Base-by-base conservation (phyloP, 768 basidiomycete genomes). In the Wakefieldia striispora region DNA sequence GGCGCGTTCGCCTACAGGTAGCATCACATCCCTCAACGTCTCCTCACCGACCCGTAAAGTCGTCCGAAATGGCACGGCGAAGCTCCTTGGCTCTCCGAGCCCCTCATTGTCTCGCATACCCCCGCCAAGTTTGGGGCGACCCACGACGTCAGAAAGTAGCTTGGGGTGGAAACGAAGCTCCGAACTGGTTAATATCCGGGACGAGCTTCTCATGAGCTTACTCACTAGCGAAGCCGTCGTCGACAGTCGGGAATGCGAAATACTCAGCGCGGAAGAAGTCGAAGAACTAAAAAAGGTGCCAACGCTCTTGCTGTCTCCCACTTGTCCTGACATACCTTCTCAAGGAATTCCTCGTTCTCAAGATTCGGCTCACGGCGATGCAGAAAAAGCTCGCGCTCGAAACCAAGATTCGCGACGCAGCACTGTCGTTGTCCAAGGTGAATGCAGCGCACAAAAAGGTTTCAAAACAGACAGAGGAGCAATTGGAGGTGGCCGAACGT, bases 191-290 rank as follows among this genome's bases (percentile, higher is more conserved):
- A 84, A 81, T 54, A 81, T 80, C 14, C 78, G 85, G 39, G 93
- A 97, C 59, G 90, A 94, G 54, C 78, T 98, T 40, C 77, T 97
- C 55, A 79, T 97, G 64, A 89, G 88, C 64, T 77, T 99, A 35
- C 73, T 98, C 55, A 89, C 94, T 36, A 93, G 93, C 47, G 93
- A 97, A 69, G 95, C 95, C 5, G 82, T 91, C 36, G 84, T 97
- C n/a, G 93, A 97, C 60, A 90, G 90, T 60, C 83, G 88, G 26
- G 82, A 82, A 39, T 90, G 81, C 62, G 82, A 86, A 45, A 84
- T 97, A 19, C 74, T 95, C 38, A 80, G 77, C 46, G 78, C 84
- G 53, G 86, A 88, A 40, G 81, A 86, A 57, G 80, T 86, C 14
- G 84, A 88, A 49, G 79, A 80, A 27, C 72, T 84, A 55, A 88